Evolutionary conservation across 1,284 basidiomycete genomes (phyloP), one percentile per base, ranked within the genome.

Genomic region (Rhodotorula sp.): DNA sequence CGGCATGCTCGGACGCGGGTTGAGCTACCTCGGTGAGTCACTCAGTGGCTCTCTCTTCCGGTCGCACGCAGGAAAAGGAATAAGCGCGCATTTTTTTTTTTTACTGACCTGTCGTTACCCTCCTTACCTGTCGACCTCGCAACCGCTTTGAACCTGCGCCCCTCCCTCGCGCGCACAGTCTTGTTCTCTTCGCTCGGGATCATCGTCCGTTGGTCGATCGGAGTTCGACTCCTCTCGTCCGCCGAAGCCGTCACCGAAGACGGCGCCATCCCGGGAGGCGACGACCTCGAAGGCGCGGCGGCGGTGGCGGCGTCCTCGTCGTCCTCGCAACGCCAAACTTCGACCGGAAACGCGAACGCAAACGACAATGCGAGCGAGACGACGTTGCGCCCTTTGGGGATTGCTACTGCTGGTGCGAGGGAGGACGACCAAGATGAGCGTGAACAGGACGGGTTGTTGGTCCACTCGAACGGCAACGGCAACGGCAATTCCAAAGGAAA

Each of bases 111-210:
- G 23, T 31, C 8, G 34, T 34, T 6, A 34, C 34, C n/a, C 16
- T 43, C 38, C 38, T 43, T 43, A 43, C 38, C 38, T 34, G 34
- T 34, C 34, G 34, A 34, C 34, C 34, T 34, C 34, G 34, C 34
- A 34, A 34, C 34, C 34, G 5, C 34, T 34, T 34, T 34, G 34
- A 34, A 34, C 34, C 34, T 34, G 34, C 34, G 34, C 34, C 34
- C 7, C 34, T 34, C 34, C 34, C 34, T 34, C 34, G 34, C 34
- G 34, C 34, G 34, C 38, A 12, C 38, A 43, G 81, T 83, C 61
- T 77, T 83, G 38, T 83, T 81, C 73, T 82, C 81, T 47, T 82
- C 81, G 2, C 78, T 83, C 57, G 82, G 82, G 60, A 81, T 83
- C 77, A 80, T 83, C 54, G 77, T 82, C 19, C 80, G 83, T 21